Conservation (phyloP, 768 basidiomycete species). For the Tricholoma sp. region DNA sequence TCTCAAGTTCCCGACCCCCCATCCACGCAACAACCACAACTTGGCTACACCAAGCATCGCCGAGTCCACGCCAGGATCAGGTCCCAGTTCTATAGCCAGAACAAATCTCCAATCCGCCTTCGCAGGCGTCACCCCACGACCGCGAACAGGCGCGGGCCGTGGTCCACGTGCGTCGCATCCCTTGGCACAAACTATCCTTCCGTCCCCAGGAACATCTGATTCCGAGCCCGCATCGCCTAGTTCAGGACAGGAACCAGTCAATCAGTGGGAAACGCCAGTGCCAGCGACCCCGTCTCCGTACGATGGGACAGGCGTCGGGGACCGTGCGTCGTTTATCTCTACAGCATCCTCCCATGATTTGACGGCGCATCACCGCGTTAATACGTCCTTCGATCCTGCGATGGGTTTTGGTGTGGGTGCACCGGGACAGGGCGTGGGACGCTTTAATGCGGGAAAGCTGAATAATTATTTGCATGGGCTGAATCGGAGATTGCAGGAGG, state of each 20-base stretch:
- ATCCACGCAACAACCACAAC: conserved; percentile 37
- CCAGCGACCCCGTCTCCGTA: conserved; percentile 36
- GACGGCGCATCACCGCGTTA: conserved; percentile 72
- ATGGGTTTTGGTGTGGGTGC: conserved; percentile 67
- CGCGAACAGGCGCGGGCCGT: conserved; percentile 31
- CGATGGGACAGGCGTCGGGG: conserved; percentile 47
- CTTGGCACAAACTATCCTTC: conserved; percentile 47
- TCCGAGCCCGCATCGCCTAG: conserved; percentile 27
- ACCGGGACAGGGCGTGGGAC: conserved; percentile 59
- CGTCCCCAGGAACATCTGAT: conserved; percentile 34
- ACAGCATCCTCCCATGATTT: conserved; percentile 87
- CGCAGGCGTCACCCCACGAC: conserved; percentile 60
- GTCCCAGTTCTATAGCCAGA: conserved; percentile 25
- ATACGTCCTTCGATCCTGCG: conserved; percentile 84
- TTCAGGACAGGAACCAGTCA: conserved; percentile 16
- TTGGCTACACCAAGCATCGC: conserved; percentile 30
- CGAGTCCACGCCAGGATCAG: conserved; percentile 32
- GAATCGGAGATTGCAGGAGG: conserved; percentile 78
- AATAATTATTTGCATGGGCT: conserved; percentile 84
- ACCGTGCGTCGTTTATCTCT: conserved; percentile 69
- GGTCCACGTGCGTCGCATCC: conserved; percentile 52
- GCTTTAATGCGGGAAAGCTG: conserved; percentile 82
- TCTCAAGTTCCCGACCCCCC: conserved; percentile 59
- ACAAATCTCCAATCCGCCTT: conserved; percentile 46
- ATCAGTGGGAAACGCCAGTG: conserved; percentile 20